Conservation (phyloP, 805 yeast species). For the Wickerhamiella vanderwaltii region DNA sequence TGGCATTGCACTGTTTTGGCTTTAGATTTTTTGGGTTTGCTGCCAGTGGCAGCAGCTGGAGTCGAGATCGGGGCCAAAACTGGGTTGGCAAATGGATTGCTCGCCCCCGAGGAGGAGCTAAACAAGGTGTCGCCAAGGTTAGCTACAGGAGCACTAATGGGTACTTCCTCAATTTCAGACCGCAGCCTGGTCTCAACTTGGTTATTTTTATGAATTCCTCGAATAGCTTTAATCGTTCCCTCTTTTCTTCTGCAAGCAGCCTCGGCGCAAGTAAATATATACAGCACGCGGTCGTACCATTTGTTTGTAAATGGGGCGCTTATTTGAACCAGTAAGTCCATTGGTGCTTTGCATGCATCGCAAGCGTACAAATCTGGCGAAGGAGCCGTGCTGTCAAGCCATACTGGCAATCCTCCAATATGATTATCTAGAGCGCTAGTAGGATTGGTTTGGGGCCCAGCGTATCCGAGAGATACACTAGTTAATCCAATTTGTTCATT, state of each 20-base stretch:
- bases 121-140: slow-evolving; percentile 18
- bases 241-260: slow-evolving; percentile 52
- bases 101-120: slow-evolving; percentile 8
- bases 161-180: background rate
- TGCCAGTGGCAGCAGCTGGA: background rate
- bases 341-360: slow-evolving; percentile 45
- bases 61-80: background rate
- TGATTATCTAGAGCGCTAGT: slow-evolving; percentile 36
- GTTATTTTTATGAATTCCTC: slow-evolving; percentile 61
- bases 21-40: slow-evolving; percentile 7
- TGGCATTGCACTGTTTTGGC: slow-evolving; percentile 14
- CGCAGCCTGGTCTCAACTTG: slow-evolving; percentile 22
- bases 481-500: slow-evolving; percentile 21
- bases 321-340: slow-evolving; percentile 67
- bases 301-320: slow-evolving; percentile 64
- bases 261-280: slow-evolving; percentile 62
- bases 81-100: slow-evolving; percentile 18
- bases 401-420: slow-evolving; percentile 60
- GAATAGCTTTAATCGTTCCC: slow-evolving; percentile 62
- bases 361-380: slow-evolving; percentile 42
- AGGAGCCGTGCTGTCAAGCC: slow-evolving; percentile 57
- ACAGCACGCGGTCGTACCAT: slow-evolving; percentile 55
- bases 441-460: slow-evolving; percentile 18
- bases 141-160: background rate
- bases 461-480: slow-evolving; percentile 28